Percentiles rank a stretch among this genome's conserved stretches.
Evolutionary conservation across 768 basidiomycete species (phyloP).

Genomic region (Lactarius deliciosus): DNA sequence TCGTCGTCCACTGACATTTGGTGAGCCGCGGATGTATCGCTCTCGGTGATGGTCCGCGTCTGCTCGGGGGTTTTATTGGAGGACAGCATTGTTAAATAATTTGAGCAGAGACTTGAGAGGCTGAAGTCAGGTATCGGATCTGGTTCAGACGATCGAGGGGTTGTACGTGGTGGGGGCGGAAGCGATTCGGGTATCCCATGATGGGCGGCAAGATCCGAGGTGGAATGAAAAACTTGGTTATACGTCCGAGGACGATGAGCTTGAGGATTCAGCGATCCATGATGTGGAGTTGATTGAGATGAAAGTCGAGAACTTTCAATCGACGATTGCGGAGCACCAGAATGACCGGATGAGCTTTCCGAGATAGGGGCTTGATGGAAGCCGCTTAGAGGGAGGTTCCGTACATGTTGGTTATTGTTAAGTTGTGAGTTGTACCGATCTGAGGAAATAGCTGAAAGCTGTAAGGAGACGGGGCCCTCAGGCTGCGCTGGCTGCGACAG

Average conservation of each 20-base stretch:
- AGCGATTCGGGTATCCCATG: conserved; percentile 77
- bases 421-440: conserved; percentile 36
- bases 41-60: conserved; percentile 33
- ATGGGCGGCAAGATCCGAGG: conserved; percentile 69
- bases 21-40: conserved; percentile 31
- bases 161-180: conserved; percentile 65
- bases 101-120: conserved; percentile 48
- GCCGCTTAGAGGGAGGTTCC: conserved; percentile 46
- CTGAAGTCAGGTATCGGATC: conserved; percentile 45
- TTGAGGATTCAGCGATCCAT: conserved; percentile 59
- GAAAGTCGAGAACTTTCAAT: conserved; percentile 58
- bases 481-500: conserved; percentile 47
- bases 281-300: conserved; percentile 46
- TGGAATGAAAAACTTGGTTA: conserved; percentile 56
- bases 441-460: conserved; percentile 53
- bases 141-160: conserved; percentile 42
- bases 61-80: conserved; percentile 45
- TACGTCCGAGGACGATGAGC: conserved; percentile 67
- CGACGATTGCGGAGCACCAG: conserved; percentile 40
- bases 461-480: conserved; percentile 35
- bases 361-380: conserved; percentile 38
- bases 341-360: conserved; percentile 39
- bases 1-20: conserved; percentile 2
- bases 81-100: conserved; percentile 70
- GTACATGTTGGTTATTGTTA: conserved; percentile 48